Percentiles rank a stretch among this genome's conserved stretches.
phyloP scores from a whole-genome alignment of 2,329 filamentous ascomycete genomes.

The Ceratocystis cubensis region DNA sequence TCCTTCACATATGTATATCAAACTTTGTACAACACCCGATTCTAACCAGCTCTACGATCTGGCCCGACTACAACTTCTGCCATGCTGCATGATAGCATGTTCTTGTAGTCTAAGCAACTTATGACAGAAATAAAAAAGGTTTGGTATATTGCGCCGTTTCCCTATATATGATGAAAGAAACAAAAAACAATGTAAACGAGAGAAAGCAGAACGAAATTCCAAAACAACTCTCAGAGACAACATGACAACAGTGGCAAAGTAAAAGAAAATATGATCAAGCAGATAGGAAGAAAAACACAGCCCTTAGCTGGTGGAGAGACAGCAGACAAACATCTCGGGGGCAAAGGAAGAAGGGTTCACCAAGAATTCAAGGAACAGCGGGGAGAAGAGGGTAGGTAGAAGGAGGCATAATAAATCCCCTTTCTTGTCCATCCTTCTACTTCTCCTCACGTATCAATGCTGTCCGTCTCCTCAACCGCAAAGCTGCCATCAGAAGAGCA shows the following conservation, averaged over 20 bases:
- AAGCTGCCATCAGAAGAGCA: neutral
- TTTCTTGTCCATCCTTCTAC: neutral
- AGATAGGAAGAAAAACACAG: neutral
- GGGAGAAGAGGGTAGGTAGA: neutral
- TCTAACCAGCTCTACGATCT: neutral
- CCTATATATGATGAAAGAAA: slow-evolving; percentile 11
- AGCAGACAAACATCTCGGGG: too few species aligned
- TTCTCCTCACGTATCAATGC: neutral
- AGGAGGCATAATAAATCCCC: neutral
- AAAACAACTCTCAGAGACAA: neutral
- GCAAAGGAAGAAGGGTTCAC: too few species aligned
- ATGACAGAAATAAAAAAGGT: slow-evolving; percentile 3
- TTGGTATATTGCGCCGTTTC: slow-evolving; percentile 15
- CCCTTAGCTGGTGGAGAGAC: too few species aligned
- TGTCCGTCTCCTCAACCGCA: too few species aligned
- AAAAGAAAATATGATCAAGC: slow-evolving; percentile 1
- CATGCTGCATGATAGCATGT: neutral
- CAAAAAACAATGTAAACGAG: neutral
- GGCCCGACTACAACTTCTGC: neutral
- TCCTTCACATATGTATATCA: neutral
- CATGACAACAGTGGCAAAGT: neutral
- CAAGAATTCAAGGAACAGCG: too few species aligned
- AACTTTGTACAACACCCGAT: neutral
- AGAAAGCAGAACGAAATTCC: neutral
- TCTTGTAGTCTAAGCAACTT: neutral